Percentiles rank a stretch among this genome's conserved stretches.
Conservation (phyloP, 208 protist species). For the Wallacemonas sp. region DNA sequence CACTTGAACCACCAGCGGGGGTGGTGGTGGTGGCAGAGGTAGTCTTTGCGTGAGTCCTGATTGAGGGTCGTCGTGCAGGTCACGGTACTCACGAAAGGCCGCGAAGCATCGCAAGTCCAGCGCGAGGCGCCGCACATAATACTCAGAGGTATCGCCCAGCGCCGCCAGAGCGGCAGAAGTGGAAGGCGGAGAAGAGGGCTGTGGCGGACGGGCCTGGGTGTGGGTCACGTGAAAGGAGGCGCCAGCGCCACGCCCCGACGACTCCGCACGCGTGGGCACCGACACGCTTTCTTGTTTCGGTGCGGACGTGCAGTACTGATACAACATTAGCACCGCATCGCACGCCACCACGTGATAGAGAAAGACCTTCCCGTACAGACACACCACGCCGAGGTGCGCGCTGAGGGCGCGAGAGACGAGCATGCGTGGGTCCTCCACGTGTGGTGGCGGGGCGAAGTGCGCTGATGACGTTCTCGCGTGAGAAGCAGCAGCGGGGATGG, state of each 20-base stretch:
- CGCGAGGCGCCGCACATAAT: conserved; percentile 3
- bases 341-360: conserved; percentile 31
- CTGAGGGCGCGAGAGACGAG: conserved; percentile 19
- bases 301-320: conserved; percentile 18
- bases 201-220: background rate
- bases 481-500: no score
- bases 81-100: conserved; percentile 16
- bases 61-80: conserved; percentile 14
- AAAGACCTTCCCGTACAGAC: conserved; percentile 42
- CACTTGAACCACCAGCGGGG: conserved; percentile 42
- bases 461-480: no score
- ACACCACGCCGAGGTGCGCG: conserved; percentile 35
- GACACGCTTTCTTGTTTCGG: background rate
- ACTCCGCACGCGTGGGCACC: background rate
- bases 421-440: conserved; percentile 26
- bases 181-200: background rate
- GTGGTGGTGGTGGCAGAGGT: background rate
- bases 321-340: conserved; percentile 20
- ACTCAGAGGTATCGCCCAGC: background rate
- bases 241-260: background rate
- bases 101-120: conserved; percentile 30
- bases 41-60: background rate
- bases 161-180: background rate
- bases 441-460: no score
- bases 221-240: background rate